phyloP scores from a whole-genome alignment of 352 stramenopile species.

The Plasmopara halstedii region DNA sequence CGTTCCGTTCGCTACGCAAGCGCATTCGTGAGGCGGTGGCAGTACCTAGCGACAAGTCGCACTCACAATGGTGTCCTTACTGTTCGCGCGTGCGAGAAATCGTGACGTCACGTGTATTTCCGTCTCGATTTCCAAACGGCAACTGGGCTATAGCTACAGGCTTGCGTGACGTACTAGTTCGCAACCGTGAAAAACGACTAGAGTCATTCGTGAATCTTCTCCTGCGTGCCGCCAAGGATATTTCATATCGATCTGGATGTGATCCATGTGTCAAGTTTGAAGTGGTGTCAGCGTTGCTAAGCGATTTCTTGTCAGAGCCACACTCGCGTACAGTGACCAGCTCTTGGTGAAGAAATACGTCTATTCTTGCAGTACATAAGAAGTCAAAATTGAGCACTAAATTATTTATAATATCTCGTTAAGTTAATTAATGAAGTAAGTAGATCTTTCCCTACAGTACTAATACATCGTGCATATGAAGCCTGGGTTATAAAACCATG shows the following conservation, averaged over 20 bases:
- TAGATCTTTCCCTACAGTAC: too few relatives aligned
- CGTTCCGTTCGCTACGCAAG: slow-evolving; percentile 41
- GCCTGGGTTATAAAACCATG: too few relatives aligned
- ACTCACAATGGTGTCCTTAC: slow-evolving; percentile 55
- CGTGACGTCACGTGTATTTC: slow-evolving; percentile 30
- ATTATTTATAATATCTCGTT: too few relatives aligned
- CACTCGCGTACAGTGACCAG: not conserved
- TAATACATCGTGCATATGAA: too few relatives aligned
- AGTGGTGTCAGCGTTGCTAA: slow-evolving; percentile 38
- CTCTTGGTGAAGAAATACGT: not conserved
- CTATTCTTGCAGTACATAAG: too few relatives aligned
- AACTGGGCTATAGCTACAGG: slow-evolving; percentile 14
- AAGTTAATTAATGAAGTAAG: too few relatives aligned
- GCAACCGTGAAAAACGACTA: slow-evolving; percentile 27
- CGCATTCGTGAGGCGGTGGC: slow-evolving; percentile 22
- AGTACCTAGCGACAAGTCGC: slow-evolving; percentile 19
- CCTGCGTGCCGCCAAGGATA: slow-evolving; percentile 34
- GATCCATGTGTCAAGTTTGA: slow-evolving; percentile 40
- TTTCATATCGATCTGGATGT: slow-evolving; percentile 39
- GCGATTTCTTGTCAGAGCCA: slow-evolving; percentile 43
- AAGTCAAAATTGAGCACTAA: too few relatives aligned
- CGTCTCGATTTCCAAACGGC: slow-evolving; percentile 28
- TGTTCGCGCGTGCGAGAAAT: slow-evolving; percentile 41
- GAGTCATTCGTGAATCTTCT: slow-evolving; percentile 38
- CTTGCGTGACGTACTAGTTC: slow-evolving; percentile 12